A percentile compares a stretch with the other conserved stretches of the same genome.
Evolutionary conservation across 176 grass and related monocot species (phyloP).

Genomic region (Avena sativa): DNA sequence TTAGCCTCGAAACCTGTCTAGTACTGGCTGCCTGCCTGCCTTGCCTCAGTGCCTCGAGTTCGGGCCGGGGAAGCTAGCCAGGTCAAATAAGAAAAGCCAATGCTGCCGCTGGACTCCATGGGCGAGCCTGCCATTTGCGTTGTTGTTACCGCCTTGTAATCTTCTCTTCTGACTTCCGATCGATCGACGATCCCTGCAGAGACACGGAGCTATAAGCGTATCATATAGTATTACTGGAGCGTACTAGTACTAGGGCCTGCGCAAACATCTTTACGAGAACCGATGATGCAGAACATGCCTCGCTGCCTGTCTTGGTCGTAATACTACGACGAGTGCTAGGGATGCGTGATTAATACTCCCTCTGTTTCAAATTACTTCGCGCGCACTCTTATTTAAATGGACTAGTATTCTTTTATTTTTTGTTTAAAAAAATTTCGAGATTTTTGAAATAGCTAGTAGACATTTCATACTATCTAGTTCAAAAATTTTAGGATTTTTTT

Average conservation of each 20-base stretch:
- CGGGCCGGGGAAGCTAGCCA: conserved; percentile 12
- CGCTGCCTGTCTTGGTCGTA: not conserved
- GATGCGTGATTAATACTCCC: conserved; percentile 25
- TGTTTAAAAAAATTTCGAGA: too few species aligned
- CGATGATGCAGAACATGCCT: conserved; percentile 42
- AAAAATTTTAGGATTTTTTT: too few species aligned
- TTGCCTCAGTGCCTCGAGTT: conserved; percentile 28
- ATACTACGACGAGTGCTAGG: not conserved
- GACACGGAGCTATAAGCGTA: not conserved
- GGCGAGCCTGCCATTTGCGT: conserved; percentile 31
- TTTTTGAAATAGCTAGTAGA: too few species aligned
- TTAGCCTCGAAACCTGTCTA: conserved; percentile 41
- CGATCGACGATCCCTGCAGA: not conserved
- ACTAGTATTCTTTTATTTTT: too few species aligned
- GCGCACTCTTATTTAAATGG: too few species aligned
- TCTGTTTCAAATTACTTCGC: too few species aligned
- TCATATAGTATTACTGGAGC: too few species aligned
- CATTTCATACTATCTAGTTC: too few species aligned
- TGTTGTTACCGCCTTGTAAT: conserved; percentile 58
- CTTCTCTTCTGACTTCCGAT: conserved; percentile 55
- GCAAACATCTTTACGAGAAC: conserved; percentile 41
- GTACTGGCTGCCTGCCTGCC: not conserved
- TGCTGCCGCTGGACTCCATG: not conserved
- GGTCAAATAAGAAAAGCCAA: conserved; percentile 57
- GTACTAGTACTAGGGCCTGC: not conserved